Base-by-base conservation (phyloP, 371 early-diverging fungal species). In the Parasitella parasitica region DNA sequence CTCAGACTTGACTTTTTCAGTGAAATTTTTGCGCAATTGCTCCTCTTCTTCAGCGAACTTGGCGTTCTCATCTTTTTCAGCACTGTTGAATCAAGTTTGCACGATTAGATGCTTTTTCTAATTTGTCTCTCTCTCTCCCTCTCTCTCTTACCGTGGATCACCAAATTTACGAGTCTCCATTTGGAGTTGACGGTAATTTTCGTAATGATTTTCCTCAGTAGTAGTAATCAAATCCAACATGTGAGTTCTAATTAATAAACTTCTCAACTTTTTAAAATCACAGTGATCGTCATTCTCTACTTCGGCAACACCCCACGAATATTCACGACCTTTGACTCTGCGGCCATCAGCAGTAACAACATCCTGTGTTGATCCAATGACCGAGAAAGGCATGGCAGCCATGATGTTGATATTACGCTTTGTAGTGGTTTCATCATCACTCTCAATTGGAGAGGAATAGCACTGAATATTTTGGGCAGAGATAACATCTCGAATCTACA, bases 11-110 rank as follows among this genome's bases (percentile, higher is more conserved):
- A 97, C 97, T 72, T 97, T 94, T 72, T 98, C 96, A 32, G 96
- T 93, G 73, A 97, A 96, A 51, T 91, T 86, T 71, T 90, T 90
- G 64, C 95, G 87, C 65, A 98, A 80, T 18, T 80, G 80, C 60
- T 96, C 97, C 74, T 72, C 97, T 69, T 97, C 97, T 49, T 95
- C 94, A 83, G 94, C 93, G 90, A 95, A 94, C 75, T 94, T 93
- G 63, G 87, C 86, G 79, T 94, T 95, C 68, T 93, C 91, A 39
- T 86, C 78, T 54, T 77, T 83, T 69, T 90, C 89, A 64, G 62
- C 78, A 82, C 81, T 79, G 6, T 26, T 27, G 24, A 11, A 43
- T 22, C 24, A 22, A 6, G 16, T 20, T 48, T 20, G 22, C 48
- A 48, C n/a, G n/a, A n/a, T n/a, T n/a, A n/a, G n/a, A n/a, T n/a